Percentiles rank a stretch among this genome's conserved stretches.
phyloP scores from a whole-genome alignment of 441 rosid species.

The Mallotus repandus region DNA sequence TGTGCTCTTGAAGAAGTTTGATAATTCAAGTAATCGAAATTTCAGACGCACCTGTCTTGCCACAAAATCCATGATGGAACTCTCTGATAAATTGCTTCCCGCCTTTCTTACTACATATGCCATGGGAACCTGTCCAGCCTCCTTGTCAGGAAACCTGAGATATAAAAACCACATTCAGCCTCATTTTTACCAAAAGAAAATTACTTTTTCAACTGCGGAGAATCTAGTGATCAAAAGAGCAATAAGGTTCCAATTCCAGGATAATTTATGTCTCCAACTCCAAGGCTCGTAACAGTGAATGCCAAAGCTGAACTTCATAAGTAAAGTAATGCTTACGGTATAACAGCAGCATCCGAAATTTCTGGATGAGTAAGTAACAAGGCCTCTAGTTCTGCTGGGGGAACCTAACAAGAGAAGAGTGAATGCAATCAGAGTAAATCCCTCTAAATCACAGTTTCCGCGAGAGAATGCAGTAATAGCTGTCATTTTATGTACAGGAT shows the following conservation, averaged over 20 bases:
- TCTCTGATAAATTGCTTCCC: slow-evolving; percentile 47
- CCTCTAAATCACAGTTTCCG: background rate
- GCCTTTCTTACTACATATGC: slow-evolving; percentile 66
- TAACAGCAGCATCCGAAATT: slow-evolving; percentile 76
- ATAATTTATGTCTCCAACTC: background rate
- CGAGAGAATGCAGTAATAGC: background rate
- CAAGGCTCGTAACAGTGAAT: background rate
- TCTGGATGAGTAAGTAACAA: slow-evolving; percentile 72
- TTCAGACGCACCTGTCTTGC: slow-evolving; percentile 49
- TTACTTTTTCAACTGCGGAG: background rate
- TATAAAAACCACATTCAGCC: background rate
- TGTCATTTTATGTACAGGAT: background rate
- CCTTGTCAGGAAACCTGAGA: slow-evolving; percentile 71
- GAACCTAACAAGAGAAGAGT: slow-evolving; percentile 49
- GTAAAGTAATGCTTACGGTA: slow-evolving; percentile 56
- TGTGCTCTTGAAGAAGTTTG: background rate
- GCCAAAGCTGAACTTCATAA: background rate
- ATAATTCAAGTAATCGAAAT: background rate
- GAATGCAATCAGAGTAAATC: background rate
- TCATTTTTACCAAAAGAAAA: background rate
- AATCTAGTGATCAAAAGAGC: background rate
- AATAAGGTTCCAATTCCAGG: background rate
- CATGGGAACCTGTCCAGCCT: slow-evolving; percentile 85
- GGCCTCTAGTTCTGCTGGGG: slow-evolving; percentile 93
- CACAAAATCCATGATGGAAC: slow-evolving; percentile 52